Evolutionary conservation across 2,329 filamentous ascomycete species (phyloP), one percentile per base, ranked within the genome.

Genomic region (Teratosphaeria gauchensis): DNA sequence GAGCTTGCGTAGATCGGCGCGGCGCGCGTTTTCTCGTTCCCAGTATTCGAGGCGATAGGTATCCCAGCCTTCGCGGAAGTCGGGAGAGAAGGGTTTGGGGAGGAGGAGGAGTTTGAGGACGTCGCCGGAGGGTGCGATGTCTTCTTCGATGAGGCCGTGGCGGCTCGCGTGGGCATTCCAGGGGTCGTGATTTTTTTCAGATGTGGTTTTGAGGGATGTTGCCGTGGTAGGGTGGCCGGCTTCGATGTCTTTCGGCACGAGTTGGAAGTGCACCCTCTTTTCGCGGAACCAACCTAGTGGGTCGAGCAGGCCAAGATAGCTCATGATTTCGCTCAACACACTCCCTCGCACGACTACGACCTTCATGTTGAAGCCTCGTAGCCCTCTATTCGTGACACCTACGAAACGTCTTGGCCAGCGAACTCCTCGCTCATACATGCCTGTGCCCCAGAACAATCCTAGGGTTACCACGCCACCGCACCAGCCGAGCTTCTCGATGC

Each of bases 21-120:
- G 85, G 1, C 92, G 86, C 72, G 95, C 90, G 70, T 99, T 99
- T 73, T 99, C 94, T 61, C 86, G 86, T 67, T 96, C 92, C 94
- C 94, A 99, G 75, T 96, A 99, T 61, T 96, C 92, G 35, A 87
- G 86, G 56, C 94, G 83, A 74, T 95, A 99, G 16, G 92, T 80
- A 70, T 99, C 94, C 94, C 94, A 99, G 64, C 96, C 95, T 72
- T 97, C 92, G 21, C 94, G 83, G 69, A 99, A 99, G 53, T 90
- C 90, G 0, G 94, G 87, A 5, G 90, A 95, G 70, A 99, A 99
- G 0, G 92, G 91, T 71, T 99, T 99, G 0, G 94, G 90, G 11
- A 96, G 82, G 7, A 99, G 80, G 19, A 97, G 78, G 0, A 99
- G 81, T 73, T 95, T 94, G 66, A 99, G 87, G 69, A 92, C 89